A percentile compares a stretch with the other conserved stretches of the same genome.
phyloP scores from a whole-genome alignment of 305 asterid genomes.

The Plantago lanceolata region DNA sequence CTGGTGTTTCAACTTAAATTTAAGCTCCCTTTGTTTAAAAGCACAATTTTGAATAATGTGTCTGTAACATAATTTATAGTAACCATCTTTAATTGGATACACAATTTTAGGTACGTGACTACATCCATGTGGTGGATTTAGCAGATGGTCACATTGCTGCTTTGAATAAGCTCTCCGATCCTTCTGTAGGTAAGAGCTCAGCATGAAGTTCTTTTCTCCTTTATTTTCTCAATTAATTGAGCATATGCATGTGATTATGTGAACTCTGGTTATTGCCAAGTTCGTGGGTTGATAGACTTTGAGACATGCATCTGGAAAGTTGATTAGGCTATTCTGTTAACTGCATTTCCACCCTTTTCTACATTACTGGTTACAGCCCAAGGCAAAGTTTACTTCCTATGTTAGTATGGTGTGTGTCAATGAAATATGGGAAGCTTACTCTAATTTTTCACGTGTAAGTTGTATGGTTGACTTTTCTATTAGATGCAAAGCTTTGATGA shows the following conservation, averaged over 20 bases:
- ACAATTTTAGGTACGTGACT: conserved; percentile 73
- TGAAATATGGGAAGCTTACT: no score
- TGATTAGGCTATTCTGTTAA: no score
- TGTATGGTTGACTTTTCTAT: no score
- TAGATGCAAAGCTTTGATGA: no score
- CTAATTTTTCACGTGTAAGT: no score
- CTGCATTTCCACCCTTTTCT: no score
- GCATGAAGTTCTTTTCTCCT: background rate
- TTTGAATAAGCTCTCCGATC: conserved; percentile 66
- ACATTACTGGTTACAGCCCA: no score
- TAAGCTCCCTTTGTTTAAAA: no score
- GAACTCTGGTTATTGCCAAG: background rate
- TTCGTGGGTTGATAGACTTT: background rate
- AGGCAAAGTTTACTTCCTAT: no score
- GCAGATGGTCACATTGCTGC: conserved; percentile 97
- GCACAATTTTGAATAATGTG: background rate
- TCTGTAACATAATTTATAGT: background rate
- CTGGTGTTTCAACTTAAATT: no score
- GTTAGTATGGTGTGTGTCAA: no score
- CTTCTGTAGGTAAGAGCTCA: conserved; percentile 57
- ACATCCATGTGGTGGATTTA: conserved; percentile 88
- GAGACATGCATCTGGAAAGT: no score
- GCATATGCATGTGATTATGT: background rate
- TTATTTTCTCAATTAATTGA: background rate
- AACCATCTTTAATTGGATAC: background rate